These are phyloP conservation scores for Diaporthe vaccinii DNA, from an alignment of 2,329 filamentous ascomycete species.

Conservation along the genomic window DNA sequence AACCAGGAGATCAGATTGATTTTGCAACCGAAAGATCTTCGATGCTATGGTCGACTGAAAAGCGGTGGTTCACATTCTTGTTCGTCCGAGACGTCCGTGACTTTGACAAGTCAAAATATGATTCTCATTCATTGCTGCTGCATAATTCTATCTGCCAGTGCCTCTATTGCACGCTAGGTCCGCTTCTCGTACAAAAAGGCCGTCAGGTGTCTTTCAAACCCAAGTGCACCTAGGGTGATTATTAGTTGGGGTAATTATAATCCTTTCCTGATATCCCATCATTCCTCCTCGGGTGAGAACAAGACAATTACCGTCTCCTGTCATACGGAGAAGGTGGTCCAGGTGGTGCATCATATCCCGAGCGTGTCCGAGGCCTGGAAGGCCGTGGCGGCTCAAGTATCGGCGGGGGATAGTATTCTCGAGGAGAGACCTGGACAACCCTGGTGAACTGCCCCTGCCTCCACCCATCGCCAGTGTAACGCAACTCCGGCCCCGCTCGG, in stretches of 20 bases:
- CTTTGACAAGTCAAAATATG: slow-evolving; percentile 9
- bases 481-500: slow-evolving; percentile 15
- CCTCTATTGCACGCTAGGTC: not conserved
- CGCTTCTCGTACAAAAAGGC: not conserved
- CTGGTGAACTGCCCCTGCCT: slow-evolving; percentile 15
- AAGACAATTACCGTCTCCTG: not conserved
- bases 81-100: not conserved
- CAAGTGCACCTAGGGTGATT: not conserved
- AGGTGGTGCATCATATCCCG: slow-evolving; percentile 21
- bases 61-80: not conserved
- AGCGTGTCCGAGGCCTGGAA: slow-evolving; percentile 30
- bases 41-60: slow-evolving; percentile 9
- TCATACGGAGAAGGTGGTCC: slow-evolving; percentile 27
- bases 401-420: not conserved
- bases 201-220: no score
- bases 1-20: slow-evolving; percentile 19
- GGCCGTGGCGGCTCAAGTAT: slow-evolving; percentile 28
- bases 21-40: not conserved
- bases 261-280: no score
- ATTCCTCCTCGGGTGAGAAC: not conserved
- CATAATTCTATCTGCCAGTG: not conserved
- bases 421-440: slow-evolving; percentile 9
- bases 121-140: slow-evolving; percentile 5
- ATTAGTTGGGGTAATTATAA: not conserved
- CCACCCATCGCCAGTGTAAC: slow-evolving; percentile 17